Evolutionary conservation across 352 stramenopile species (phyloP), one percentile per base, ranked within the genome.

Genomic region (Globisporangium okanoganense): DNA sequence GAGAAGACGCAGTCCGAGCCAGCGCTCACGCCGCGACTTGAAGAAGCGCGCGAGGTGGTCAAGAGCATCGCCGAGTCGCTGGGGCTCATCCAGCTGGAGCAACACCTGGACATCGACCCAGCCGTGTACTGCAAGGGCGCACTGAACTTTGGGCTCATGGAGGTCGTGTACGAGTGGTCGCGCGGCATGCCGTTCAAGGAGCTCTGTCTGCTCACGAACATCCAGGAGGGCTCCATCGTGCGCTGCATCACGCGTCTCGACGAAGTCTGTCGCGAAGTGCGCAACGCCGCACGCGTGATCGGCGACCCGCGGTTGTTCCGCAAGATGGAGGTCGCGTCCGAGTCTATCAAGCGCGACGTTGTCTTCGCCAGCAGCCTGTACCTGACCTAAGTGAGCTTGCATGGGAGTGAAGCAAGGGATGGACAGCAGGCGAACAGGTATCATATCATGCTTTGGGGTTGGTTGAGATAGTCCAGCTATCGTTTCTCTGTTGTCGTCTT

Each of bases 161-260:
- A 97, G 59, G 87, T 97, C 27, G 95, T 98, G 12, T 99, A 99
- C 73, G 96, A 99, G 67, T 99, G 97, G 98, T 97, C 96, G 7
- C 87, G 94, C 50, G 97, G 97, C 5, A 97, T 99, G 71, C 89
- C 95, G 13, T 99, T 99, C 73, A 97, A 92, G 63, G 88, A 96
- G 36, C 90, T 99, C 31, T 98, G 92, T 62, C 75, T 97, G 64
- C 81, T 99, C 40, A 99, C 97, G 5, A 78, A 95, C 63, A 87
- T 99, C 5, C 94, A 99, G 65, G 98, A 99, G 85, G 98, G 98
- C 40, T 98, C 90, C 2, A 99, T 99, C 68, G 94, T 99, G 50
- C 87, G 97, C 27, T 97, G 87, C 67, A 99, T 99, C 47, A 99
- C 95, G 45, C 88, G 97, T 13, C 78, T 99, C 1, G 97, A 99